Conservation (phyloP, 2,329 filamentous ascomycete species). For the Verruconis gallopava region DNA sequence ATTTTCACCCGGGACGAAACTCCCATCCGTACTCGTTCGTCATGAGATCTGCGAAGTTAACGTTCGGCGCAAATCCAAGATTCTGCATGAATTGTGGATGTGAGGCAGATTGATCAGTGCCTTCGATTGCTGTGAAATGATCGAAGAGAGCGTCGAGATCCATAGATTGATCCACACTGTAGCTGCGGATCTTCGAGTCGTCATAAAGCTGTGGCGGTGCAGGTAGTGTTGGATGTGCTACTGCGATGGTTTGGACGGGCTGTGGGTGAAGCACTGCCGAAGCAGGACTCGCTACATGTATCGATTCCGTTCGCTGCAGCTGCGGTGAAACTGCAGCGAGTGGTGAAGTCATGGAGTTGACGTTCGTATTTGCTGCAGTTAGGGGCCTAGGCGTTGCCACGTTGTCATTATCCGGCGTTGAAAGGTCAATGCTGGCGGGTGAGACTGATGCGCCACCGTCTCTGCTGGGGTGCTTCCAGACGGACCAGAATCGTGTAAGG, state of each 20-base stretch:
- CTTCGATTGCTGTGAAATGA: conserved; percentile 44
- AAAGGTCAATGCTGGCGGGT: not conserved
- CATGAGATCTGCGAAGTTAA: conserved; percentile 43
- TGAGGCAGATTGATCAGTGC: conserved; percentile 34
- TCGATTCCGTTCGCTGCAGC: not conserved
- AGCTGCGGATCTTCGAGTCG: not conserved
- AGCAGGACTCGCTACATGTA: too few relatives aligned
- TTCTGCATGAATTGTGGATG: conserved; percentile 56
- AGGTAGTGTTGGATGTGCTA: not conserved
- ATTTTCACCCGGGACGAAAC: not conserved
- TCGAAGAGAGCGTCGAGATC: conserved; percentile 42
- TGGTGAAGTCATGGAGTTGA: too few relatives aligned
- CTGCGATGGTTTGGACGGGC: not conserved
- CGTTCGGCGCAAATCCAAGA: conserved; percentile 50
- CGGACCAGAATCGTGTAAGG: conserved; percentile 11
- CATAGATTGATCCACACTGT: conserved; percentile 16
- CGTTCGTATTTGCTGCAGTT: not conserved
- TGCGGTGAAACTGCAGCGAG: not conserved
- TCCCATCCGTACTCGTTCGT: conserved; percentile 9
- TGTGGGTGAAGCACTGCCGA: too few relatives aligned
- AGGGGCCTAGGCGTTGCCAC: not conserved
- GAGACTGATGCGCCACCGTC: not conserved
- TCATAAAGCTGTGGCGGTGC: not conserved
- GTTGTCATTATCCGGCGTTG: not conserved
- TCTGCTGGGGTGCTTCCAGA: conserved; percentile 11